Conservation (phyloP, 768 basidiomycete species). For the Mycena belliarum region DNA sequence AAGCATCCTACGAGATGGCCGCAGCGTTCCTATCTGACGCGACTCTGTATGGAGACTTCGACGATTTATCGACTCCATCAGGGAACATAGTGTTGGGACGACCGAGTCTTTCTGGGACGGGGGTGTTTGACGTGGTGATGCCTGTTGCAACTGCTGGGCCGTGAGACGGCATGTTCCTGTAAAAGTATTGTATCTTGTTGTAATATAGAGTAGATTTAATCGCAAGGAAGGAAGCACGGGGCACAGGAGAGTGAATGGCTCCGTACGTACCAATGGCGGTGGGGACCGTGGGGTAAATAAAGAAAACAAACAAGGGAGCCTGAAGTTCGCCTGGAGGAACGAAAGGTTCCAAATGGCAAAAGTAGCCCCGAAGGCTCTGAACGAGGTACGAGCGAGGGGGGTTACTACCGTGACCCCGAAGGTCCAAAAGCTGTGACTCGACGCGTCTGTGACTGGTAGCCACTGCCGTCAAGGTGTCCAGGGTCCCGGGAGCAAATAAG, state of each 20-base stretch:
- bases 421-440: too few species aligned
- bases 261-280: too few species aligned
- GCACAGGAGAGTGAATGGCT: too few species aligned
- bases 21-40: slow-evolving; percentile 93
- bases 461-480: neutral
- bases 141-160: slow-evolving; percentile 20
- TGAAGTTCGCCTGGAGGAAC: too few species aligned
- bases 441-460: too few species aligned
- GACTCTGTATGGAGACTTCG: slow-evolving; percentile 92
- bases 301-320: too few species aligned
- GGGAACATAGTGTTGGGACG: slow-evolving; percentile 90
- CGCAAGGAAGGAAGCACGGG: neutral
- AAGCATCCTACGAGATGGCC: slow-evolving; percentile 97
- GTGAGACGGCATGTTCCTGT: neutral
- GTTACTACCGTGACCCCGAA: too few species aligned
- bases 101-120: slow-evolving; percentile 90
- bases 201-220: neutral
- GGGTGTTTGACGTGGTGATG: slow-evolving; percentile 87
- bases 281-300: too few species aligned
- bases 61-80: slow-evolving; percentile 87
- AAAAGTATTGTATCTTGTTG: slow-evolving; percentile 14
- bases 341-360: too few species aligned
- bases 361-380: too few species aligned
- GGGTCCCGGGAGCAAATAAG: neutral
- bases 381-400: too few species aligned